Evolutionary conservation across 306 rosid genomes (phyloP).

Genomic region (Glycyrrhiza uralensis): DNA sequence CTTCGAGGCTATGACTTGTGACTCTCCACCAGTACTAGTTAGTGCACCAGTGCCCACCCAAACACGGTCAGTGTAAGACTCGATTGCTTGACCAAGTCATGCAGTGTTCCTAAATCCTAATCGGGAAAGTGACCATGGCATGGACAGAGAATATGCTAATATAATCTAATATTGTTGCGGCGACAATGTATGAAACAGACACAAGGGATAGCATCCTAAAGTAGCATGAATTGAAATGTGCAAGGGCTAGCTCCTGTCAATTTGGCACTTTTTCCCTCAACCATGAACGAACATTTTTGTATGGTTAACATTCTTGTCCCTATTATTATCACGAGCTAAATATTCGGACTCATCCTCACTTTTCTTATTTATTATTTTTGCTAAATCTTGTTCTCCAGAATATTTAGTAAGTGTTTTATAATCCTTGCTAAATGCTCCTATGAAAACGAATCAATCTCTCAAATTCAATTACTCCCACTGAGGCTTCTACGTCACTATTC

Average conservation of each 20-base stretch:
- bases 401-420: background rate
- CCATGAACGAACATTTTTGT: constrained; percentile 3
- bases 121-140: background rate
- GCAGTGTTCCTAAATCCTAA: too few species aligned
- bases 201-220: background rate
- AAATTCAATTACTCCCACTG: too few species aligned
- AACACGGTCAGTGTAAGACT: too few species aligned
- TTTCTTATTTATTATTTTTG: background rate
- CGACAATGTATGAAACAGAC: background rate
- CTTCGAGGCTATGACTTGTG: too few species aligned
- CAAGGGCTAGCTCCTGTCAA: constrained; percentile 4
- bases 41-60: too few species aligned
- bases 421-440: background rate
- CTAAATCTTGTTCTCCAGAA: background rate
- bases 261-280: background rate
- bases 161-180: background rate
- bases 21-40: too few species aligned
- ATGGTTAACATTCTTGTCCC: background rate
- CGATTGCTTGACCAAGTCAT: background rate
- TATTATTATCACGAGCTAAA: background rate
- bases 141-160: constrained; percentile 10
- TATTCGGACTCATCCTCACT: constrained; percentile 17
- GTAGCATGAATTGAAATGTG: background rate
- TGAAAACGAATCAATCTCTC: background rate
- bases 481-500: background rate